Conservation (phyloP, 148 eudicot species). For the Chenopodium quinoa region DNA sequence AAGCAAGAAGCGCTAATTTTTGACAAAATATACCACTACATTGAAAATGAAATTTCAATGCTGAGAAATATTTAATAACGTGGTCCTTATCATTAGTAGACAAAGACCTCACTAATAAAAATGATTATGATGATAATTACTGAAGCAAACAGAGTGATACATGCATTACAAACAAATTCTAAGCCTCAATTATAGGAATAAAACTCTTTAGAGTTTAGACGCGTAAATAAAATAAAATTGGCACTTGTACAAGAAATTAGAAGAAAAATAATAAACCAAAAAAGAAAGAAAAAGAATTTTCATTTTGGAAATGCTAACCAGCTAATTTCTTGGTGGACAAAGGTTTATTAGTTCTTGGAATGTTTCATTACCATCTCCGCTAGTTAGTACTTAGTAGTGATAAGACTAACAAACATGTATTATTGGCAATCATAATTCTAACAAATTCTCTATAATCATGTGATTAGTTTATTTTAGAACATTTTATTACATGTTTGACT, state of each 20-base stretch:
- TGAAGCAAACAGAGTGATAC: not conserved
- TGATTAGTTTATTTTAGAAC: not conserved
- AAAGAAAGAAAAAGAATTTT: not conserved
- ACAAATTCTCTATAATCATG: constrained; percentile 14
- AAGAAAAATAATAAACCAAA: not conserved
- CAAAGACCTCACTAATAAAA: not conserved
- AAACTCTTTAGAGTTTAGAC: not conserved
- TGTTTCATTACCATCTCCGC: constrained; percentile 9
- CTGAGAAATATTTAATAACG: not conserved
- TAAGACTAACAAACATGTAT: not conserved
- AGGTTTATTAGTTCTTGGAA: not conserved
- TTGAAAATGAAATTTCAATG: not conserved
- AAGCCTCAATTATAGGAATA: not conserved
- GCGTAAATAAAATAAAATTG: not conserved
- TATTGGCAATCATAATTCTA: constrained; percentile 21
- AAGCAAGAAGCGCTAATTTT: too few relatives aligned
- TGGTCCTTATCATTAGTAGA: not conserved
- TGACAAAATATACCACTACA: not conserved
- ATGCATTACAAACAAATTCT: not conserved
- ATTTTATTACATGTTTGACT: not conserved
- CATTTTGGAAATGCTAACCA: constrained; percentile 6
- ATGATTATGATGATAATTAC: not conserved
- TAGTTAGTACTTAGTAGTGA: not conserved
- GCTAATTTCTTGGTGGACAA: constrained; percentile 2
- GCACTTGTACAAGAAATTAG: not conserved